Percentiles rank a stretch among this genome's conserved stretches.
phyloP scores from a whole-genome alignment of 768 basidiomycete genomes.

The Suillus spraguei region DNA sequence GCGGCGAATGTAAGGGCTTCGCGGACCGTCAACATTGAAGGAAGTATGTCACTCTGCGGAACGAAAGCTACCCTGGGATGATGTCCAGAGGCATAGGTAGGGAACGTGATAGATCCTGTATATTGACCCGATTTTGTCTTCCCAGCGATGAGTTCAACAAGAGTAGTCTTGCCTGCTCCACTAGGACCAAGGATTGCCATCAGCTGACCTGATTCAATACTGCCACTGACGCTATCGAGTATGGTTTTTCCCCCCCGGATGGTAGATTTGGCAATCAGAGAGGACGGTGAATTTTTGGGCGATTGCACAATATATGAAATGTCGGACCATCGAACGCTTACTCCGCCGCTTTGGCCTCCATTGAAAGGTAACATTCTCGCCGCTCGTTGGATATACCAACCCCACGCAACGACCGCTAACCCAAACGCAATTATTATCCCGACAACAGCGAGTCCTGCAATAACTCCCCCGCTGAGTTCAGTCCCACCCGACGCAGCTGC shows the following conservation, averaged over 20 bases:
- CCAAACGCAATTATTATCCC: constrained; percentile 63
- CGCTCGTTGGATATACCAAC: constrained; percentile 58
- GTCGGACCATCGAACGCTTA: constrained; percentile 67
- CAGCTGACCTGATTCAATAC: constrained; percentile 78
- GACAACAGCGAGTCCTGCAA: constrained; percentile 88
- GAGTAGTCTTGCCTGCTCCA: constrained; percentile 91
- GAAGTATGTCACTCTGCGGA: constrained; percentile 84
- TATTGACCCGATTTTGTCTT: constrained; percentile 75
- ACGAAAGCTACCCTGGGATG: constrained; percentile 78
- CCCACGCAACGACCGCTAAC: constrained; percentile 61
- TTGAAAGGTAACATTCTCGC: constrained; percentile 52
- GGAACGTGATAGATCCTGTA: constrained; percentile 66
- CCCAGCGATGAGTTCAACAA: constrained; percentile 88
- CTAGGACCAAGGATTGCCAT: constrained; percentile 93
- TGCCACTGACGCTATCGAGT: constrained; percentile 69
- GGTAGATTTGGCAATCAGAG: neutral
- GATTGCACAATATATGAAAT: constrained; percentile 66
- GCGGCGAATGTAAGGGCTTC: constrained; percentile 88
- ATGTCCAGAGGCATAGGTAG: constrained; percentile 33
- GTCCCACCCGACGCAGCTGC: constrained; percentile 35
- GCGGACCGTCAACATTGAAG: constrained; percentile 74
- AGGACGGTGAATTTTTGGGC: neutral
- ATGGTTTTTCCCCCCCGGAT: constrained; percentile 52
- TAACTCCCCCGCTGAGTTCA: constrained; percentile 77
- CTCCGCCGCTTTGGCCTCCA: constrained; percentile 49